Evolutionary conservation across 208 protist genomes (phyloP).

Genomic region (Acanthamoeba sp.): DNA sequence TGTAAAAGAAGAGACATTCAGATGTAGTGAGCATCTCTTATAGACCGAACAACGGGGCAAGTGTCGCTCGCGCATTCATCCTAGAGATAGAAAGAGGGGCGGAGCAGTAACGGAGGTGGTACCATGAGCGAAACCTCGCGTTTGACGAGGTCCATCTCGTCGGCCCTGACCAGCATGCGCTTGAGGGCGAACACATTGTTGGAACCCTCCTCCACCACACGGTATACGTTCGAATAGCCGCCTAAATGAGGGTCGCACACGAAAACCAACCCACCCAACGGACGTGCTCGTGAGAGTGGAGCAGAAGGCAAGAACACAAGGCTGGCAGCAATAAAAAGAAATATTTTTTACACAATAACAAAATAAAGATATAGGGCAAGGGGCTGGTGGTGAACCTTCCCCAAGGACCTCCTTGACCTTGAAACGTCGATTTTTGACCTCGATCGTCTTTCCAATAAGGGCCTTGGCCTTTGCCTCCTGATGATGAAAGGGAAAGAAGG

Average conservation of each 20-base stretch:
- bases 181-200: conserved; percentile 67
- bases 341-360: too few relatives aligned
- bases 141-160: conserved; percentile 56
- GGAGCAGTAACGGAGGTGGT: too few relatives aligned
- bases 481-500: too few relatives aligned
- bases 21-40: too few relatives aligned
- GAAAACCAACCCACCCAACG: neutral
- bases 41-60: too few relatives aligned
- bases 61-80: neutral
- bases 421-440: conserved; percentile 65
- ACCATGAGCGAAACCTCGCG: conserved; percentile 68
- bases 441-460: conserved; percentile 44
- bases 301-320: neutral
- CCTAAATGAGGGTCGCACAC: neutral
- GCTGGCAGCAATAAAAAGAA: neutral
- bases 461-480: conserved; percentile 52
- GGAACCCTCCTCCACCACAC: conserved; percentile 60
- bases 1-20: neutral
- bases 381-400: neutral
- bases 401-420: conserved; percentile 63
- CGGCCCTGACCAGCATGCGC: conserved; percentile 30
- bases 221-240: conserved; percentile 67
- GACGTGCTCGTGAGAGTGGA: too few relatives aligned
- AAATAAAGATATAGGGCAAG: neutral
- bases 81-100: neutral